phyloP scores from a whole-genome alignment of 305 asterid genomes.

The Salvia sclarea region DNA sequence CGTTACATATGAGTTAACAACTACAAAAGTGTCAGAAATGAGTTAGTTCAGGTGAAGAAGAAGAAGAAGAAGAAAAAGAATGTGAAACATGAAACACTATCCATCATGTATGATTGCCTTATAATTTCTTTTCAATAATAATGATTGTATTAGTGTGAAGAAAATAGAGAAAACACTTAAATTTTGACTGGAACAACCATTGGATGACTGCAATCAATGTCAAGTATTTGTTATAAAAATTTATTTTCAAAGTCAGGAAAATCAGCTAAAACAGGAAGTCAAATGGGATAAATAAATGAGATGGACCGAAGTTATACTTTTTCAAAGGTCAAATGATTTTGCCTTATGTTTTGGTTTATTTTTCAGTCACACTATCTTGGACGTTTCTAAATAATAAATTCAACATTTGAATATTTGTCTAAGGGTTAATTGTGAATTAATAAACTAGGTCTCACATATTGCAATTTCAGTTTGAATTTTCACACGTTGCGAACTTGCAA shows the following conservation, averaged over 20 bases:
- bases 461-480: too few species aligned
- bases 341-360: background rate
- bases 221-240: background rate
- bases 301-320: background rate
- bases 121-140: background rate
- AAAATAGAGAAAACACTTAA: constrained; percentile 13
- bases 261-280: constrained; percentile 25
- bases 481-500: too few species aligned
- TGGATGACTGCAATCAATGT: constrained; percentile 23
- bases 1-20: constrained; percentile 29
- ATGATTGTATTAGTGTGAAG: background rate
- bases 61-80: background rate
- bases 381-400: background rate
- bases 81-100: background rate
- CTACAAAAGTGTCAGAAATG: constrained; percentile 12
- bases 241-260: constrained; percentile 28
- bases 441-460: too few species aligned
- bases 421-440: background rate
- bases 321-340: constrained; percentile 24
- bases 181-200: constrained; percentile 19
- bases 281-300: background rate
- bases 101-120: background rate
- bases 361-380: background rate
- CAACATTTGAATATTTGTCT: background rate
- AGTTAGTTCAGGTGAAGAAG: background rate